phyloP scores from a whole-genome alignment of 208 protist species.

The Strigomonas culicis region DNA sequence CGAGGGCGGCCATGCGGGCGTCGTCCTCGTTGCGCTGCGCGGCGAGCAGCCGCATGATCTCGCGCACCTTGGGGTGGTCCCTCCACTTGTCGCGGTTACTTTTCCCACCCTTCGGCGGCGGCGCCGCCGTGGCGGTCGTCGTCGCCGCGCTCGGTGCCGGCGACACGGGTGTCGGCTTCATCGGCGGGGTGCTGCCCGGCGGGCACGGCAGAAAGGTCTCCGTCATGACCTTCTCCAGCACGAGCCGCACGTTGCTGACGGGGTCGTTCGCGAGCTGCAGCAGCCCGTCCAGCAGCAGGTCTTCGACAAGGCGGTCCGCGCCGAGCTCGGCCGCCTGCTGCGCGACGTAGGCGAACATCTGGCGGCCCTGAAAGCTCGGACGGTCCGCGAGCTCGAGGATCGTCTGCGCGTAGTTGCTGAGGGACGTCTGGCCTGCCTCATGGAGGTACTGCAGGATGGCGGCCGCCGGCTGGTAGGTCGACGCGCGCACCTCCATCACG shows the following conservation, averaged over 20 bases:
- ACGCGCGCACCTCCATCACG: slow-evolving; percentile 85
- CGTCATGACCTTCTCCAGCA: slow-evolving; percentile 59
- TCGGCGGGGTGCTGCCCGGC: too few relatives aligned
- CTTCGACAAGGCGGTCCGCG: slow-evolving; percentile 46
- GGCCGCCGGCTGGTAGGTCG: slow-evolving; percentile 75
- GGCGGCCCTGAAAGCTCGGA: slow-evolving; percentile 74
- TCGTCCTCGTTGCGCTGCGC: slow-evolving; percentile 24
- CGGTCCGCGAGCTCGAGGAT: slow-evolving; percentile 73
- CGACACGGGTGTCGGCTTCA: too few relatives aligned
- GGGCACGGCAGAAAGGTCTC: slow-evolving; percentile 43
- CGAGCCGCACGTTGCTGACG: slow-evolving; percentile 83
- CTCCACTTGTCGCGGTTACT: slow-evolving; percentile 35
- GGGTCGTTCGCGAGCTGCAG: slow-evolving; percentile 44
- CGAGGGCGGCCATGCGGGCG: slow-evolving; percentile 21
- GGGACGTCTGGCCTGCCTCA: slow-evolving; percentile 11
- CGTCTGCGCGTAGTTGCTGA: slow-evolving; percentile 51
- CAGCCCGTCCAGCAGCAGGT: slow-evolving; percentile 51
- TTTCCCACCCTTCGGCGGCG: too few relatives aligned
- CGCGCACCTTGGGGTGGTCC: slow-evolving; percentile 39
- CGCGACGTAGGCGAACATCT: slow-evolving; percentile 89
- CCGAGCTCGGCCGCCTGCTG: slow-evolving; percentile 71
- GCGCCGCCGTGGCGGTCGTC: too few relatives aligned
- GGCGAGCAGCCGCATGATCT: slow-evolving; percentile 32
- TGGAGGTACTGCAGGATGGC: slow-evolving; percentile 71
- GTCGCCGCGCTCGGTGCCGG: too few relatives aligned